Conservation (phyloP, 2,329 filamentous ascomycete genomes). For the Calonectria pauciramosa region DNA sequence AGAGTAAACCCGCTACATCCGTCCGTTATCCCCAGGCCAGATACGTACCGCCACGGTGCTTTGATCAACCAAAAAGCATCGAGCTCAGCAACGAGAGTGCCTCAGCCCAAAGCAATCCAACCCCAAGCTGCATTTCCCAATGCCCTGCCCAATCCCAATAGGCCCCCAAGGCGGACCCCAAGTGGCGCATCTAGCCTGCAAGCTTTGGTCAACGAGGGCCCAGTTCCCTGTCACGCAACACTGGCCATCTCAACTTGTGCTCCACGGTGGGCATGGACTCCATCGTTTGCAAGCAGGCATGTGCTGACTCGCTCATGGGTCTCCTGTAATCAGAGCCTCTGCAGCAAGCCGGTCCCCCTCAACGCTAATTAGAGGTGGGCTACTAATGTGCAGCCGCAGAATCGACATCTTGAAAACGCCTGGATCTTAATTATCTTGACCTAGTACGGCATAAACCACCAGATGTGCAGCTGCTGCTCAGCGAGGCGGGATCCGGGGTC, state of each 20-base stretch:
- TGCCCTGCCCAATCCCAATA: neutral
- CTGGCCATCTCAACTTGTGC: slow-evolving; percentile 38
- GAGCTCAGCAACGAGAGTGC: neutral
- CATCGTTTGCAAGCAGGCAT: slow-evolving; percentile 27
- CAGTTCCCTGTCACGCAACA: slow-evolving; percentile 40
- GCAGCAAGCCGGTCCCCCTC: slow-evolving; percentile 23
- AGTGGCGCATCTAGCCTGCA: slow-evolving; percentile 19
- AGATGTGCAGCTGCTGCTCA: neutral
- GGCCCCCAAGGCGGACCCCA: neutral
- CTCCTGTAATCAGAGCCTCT: slow-evolving; percentile 31
- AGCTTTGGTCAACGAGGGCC: slow-evolving; percentile 36
- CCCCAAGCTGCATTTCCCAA: slow-evolving; percentile 6
- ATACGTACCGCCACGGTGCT: neutral
- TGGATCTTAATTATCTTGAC: slow-evolving; percentile 18
- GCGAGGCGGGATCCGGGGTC: slow-evolving; percentile 9
- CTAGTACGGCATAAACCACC: slow-evolving; percentile 10
- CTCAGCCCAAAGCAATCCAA: slow-evolving; percentile 12
- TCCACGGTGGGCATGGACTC: slow-evolving; percentile 21
- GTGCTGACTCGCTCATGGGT: slow-evolving; percentile 40
- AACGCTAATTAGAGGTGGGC: slow-evolving; percentile 27
- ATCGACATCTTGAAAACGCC: slow-evolving; percentile 26
- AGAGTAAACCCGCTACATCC: slow-evolving; percentile 17
- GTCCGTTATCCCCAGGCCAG: neutral
- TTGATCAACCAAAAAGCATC: neutral
- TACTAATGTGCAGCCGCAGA: slow-evolving; percentile 22